Percentiles rank a stretch among this genome's conserved stretches.
Evolutionary conservation across 2,329 filamentous ascomycete species (phyloP).

Genomic region (Trichoderma sp.): DNA sequence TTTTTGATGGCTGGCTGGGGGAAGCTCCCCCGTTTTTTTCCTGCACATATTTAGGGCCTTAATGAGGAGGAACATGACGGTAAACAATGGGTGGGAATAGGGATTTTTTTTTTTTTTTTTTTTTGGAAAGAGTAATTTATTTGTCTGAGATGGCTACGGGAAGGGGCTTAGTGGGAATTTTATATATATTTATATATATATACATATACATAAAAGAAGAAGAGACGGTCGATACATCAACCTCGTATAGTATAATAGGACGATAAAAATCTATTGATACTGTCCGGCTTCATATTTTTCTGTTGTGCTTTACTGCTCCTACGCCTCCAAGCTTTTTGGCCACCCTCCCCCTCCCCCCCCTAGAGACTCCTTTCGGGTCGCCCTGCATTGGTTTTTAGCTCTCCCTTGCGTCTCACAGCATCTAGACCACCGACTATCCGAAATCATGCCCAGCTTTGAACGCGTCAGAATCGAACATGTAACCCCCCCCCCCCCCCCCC

Average conservation of each 20-base stretch:
- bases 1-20: background rate
- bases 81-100: background rate
- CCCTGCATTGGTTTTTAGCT: conserved; percentile 6
- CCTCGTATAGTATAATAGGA: background rate
- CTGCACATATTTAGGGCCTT: conserved; percentile 17
- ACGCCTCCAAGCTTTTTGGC: background rate
- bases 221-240: background rate
- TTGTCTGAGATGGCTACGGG: background rate
- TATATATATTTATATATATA: no score
- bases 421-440: background rate
- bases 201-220: no score
- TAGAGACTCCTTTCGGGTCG: background rate
- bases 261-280: background rate
- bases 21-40: background rate
- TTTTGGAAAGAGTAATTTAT: background rate
- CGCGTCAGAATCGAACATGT: background rate
- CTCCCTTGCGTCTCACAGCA: conserved; percentile 14
- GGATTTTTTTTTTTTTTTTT: no score
- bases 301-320: background rate
- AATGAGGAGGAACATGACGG: conserved; percentile 17
- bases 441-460: background rate
- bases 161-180: background rate
- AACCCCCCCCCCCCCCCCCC: background rate
- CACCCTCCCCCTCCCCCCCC: background rate
- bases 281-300: background rate